phyloP scores from a whole-genome alignment of 1,284 basidiomycete genomes.

The Cryptococcus sp. region DNA sequence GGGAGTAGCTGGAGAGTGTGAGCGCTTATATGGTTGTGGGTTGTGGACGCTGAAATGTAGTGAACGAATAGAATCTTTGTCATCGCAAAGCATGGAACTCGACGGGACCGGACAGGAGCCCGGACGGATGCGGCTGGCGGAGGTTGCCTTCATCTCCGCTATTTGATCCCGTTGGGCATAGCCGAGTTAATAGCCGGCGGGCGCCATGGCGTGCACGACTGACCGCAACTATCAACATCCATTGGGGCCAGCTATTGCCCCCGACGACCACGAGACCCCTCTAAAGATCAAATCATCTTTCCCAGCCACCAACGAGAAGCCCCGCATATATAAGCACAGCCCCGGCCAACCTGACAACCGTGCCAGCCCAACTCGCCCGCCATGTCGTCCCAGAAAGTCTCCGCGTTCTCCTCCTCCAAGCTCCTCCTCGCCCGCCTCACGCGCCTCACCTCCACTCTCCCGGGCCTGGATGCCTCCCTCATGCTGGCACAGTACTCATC shows the following conservation, averaged over 20 bases:
- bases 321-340: too few relatives aligned
- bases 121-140: too few relatives aligned
- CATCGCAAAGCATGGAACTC: background rate
- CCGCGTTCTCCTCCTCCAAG: slow-evolving; percentile 4
- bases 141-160: too few relatives aligned
- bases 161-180: background rate
- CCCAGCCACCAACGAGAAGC: too few relatives aligned
- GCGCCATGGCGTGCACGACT: too few relatives aligned
- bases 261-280: too few relatives aligned
- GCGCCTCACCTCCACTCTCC: slow-evolving; percentile 31
- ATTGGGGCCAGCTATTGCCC: too few relatives aligned
- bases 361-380: background rate
- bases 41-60: background rate
- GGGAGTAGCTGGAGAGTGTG: background rate
- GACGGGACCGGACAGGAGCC: too few relatives aligned
- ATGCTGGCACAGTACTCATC: slow-evolving; percentile 46
- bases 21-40: background rate
- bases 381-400: slow-evolving; percentile 3
- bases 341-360: too few relatives aligned
- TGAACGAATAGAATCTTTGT: slow-evolving; percentile 15
- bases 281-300: too few relatives aligned
- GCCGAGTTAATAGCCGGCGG: background rate
- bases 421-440: slow-evolving; percentile 29
- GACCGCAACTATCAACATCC: too few relatives aligned
- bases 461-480: slow-evolving; percentile 45